Evolutionary conservation across 345 rosid genomes (phyloP).

Genomic region (Euphorbia peplus): DNA sequence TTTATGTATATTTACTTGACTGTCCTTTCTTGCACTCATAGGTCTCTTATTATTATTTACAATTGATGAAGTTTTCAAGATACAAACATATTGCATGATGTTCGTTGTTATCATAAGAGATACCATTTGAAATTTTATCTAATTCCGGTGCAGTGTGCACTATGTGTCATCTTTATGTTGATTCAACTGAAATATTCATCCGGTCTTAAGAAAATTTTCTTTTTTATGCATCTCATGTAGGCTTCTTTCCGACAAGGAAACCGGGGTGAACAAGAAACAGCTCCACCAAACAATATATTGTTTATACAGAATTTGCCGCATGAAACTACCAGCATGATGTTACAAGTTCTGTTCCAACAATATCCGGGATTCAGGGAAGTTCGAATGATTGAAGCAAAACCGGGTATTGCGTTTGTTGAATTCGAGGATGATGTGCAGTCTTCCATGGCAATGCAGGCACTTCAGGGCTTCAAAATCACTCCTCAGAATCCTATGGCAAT

Average conservation of each 20-base stretch:
- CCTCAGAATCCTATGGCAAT: conserved; percentile 84
- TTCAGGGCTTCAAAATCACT: conserved; percentile 84
- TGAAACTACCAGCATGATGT: conserved; percentile 80
- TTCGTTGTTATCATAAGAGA: not conserved
- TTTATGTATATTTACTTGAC: not conserved
- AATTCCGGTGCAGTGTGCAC: too few species aligned
- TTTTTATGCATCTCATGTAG: conserved; percentile 31
- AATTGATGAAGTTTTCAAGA: not conserved
- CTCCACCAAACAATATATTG: conserved; percentile 76
- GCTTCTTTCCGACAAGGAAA: conserved; percentile 49
- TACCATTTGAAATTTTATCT: not conserved
- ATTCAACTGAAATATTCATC: not conserved
- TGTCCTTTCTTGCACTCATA: not conserved
- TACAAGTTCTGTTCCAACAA: conserved; percentile 69
- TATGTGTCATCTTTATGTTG: not conserved
- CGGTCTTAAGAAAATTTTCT: not conserved
- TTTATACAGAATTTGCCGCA: conserved; percentile 90
- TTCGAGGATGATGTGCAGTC: conserved; percentile 84
- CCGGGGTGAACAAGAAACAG: conserved; percentile 47
- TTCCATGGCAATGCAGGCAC: conserved; percentile 81
- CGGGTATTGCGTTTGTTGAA: conserved; percentile 93
- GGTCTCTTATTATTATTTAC: not conserved
- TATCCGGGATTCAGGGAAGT: conserved; percentile 93
- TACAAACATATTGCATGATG: not conserved
- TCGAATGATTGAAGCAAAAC: conserved; percentile 86